Evolutionary conservation across 2,329 filamentous ascomycete species (phyloP).

Genomic region (Diplodia sapinea): DNA sequence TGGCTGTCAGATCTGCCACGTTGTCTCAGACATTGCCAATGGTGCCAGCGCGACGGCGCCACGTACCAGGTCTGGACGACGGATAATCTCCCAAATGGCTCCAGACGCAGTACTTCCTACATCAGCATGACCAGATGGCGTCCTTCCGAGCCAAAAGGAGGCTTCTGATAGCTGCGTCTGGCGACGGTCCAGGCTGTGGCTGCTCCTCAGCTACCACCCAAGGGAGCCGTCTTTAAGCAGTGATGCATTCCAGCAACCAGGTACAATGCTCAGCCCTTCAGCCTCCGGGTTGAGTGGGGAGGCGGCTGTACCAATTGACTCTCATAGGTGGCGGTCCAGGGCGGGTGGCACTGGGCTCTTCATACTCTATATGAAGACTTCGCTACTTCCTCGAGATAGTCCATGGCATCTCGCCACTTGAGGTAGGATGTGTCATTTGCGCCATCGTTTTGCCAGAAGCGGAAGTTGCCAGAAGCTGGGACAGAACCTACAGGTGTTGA

Average conservation of each 20-base stretch:
- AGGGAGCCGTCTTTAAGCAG: not conserved
- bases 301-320: not conserved
- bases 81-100: not conserved
- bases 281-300: too few species aligned
- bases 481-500: too few species aligned
- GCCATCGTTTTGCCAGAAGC: too few species aligned
- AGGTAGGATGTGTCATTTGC: too few species aligned
- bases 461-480: too few species aligned
- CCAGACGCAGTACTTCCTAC: not conserved
- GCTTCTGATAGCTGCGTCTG: not conserved
- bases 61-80: not conserved
- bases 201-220: not conserved
- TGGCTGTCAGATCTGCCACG: not conserved
- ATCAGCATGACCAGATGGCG: not conserved
- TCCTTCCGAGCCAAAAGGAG: not conserved
- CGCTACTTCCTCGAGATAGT: not conserved
- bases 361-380: not conserved
- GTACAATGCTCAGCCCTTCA: not conserved
- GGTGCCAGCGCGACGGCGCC: not conserved
- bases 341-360: not conserved
- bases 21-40: conserved; percentile 11
- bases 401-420: too few species aligned
- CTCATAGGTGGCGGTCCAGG: not conserved
- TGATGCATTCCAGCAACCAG: not conserved
- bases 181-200: not conserved